Conservation (phyloP, 257 asterid species). For the Knoxia roxburghii region DNA sequence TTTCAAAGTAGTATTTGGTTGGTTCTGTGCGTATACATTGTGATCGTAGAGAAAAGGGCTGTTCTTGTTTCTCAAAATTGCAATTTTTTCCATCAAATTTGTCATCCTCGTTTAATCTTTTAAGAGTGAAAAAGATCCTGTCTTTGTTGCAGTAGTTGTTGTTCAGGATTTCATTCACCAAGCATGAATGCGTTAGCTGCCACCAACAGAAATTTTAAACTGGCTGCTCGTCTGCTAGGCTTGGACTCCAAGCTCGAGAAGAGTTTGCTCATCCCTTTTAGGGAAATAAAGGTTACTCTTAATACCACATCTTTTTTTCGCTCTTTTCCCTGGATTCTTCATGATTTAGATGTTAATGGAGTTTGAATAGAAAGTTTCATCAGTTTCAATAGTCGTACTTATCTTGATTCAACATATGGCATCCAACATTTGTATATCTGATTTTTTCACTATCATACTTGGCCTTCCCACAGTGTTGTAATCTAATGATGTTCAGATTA, state of each 20-base stretch:
- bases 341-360: background rate
- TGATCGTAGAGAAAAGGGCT: background rate
- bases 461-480: background rate
- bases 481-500: background rate
- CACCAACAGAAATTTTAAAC: constrained; percentile 86
- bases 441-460: background rate
- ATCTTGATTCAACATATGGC: background rate
- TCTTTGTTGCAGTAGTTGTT: constrained; percentile 9
- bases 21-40: background rate
- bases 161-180: constrained; percentile 3
- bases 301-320: background rate
- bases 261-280: constrained; percentile 82
- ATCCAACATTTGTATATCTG: background rate
- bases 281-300: constrained; percentile 79
- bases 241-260: constrained; percentile 79
- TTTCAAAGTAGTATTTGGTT: background rate
- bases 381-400: background rate
- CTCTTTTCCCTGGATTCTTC: background rate
- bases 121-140: background rate
- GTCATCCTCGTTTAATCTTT: background rate
- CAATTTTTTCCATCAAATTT: background rate
- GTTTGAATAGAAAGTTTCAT: background rate
- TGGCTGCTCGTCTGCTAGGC: constrained; percentile 80
- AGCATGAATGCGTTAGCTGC: constrained; percentile 93
- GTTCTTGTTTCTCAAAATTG: background rate